Base-by-base conservation (phyloP, 1,284 basidiomycete species). In the Tilletia indica region DNA sequence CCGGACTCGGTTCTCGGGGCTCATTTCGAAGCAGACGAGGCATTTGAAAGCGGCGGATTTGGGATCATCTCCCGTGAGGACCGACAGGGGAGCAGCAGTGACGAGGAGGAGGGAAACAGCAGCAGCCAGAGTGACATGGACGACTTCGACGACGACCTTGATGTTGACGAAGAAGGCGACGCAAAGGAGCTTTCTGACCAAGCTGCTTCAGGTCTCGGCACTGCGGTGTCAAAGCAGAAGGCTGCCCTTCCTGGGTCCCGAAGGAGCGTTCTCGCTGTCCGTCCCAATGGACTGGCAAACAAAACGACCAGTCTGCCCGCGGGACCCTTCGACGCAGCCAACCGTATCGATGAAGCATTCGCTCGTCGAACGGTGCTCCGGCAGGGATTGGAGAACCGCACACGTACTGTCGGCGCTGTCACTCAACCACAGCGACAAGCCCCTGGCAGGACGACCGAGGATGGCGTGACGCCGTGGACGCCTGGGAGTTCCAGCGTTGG, bases 1-100 rank as follows among this genome's bases (percentile, higher is more conserved):
- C 34, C 38, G 31, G 61, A 64, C 61, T 38, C 61, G 36, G 34
- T 64, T 1, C 14, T 64, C 3, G 61, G 61, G 14, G 61, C 61
- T 38, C 61, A 64, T 16, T 64, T 64, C 38, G 61, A 64, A 38
- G 61, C 61, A 4, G 61, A 64, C 61, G 61, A 64, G 36, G 61
- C 31, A 1, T 39, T 64, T 21, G 61, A 63, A 14, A 19, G n/a
- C 51, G 14, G 25, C 5, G 58, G 61, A 38, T 64, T 64, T 19
- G 61, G 34, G 12, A 19, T 64, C 19, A 19, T 64, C 19, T 5
- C 9, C 6, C 61, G 61, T 38, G 61, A 64, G 36, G 61, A 64
- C 36, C 61, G 61, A 21, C 34, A 64, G 16, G 8, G 34, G 1
- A 64, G 61, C n/a, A 64, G 61, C 36, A 64, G 61, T 19, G 34